Percentiles rank a stretch among this genome's conserved stretches.
Conservation (phyloP, 2,329 filamentous ascomycete species). For the Fusarium sororula region DNA sequence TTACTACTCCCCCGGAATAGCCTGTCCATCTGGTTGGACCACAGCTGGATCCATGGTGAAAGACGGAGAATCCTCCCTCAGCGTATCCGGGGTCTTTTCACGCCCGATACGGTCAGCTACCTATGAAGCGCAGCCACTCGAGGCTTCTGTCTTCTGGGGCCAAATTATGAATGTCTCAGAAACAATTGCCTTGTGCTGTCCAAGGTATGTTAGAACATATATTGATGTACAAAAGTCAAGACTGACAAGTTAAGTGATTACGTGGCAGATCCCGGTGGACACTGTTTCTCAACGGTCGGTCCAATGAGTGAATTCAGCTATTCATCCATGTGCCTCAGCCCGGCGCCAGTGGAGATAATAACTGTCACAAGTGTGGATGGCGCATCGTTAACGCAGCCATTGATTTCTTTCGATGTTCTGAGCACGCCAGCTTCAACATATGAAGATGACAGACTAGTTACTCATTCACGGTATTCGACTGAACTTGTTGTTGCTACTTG, state of each 20-base stretch:
- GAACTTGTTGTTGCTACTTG: neutral
- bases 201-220: neutral
- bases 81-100: neutral
- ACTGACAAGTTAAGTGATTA: neutral
- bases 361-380: neutral
- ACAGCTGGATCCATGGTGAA: neutral
- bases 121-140: neutral
- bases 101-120: neutral
- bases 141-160: neutral
- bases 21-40: neutral
- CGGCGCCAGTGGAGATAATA: neutral
- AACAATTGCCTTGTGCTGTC: slow-evolving; percentile 2
- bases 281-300: neutral
- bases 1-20: neutral
- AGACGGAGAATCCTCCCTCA: accelerated
- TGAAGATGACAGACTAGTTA: neutral
- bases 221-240: accelerated
- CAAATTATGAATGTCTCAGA: neutral
- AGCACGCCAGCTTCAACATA: neutral
- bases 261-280: neutral
- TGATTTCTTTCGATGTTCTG: neutral
- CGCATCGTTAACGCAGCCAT: neutral
- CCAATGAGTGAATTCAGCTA: neutral
- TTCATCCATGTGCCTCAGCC: neutral
- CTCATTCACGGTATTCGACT: neutral